Conservation (phyloP, 1,284 basidiomycete species). For the Flammula alnicola region DNA sequence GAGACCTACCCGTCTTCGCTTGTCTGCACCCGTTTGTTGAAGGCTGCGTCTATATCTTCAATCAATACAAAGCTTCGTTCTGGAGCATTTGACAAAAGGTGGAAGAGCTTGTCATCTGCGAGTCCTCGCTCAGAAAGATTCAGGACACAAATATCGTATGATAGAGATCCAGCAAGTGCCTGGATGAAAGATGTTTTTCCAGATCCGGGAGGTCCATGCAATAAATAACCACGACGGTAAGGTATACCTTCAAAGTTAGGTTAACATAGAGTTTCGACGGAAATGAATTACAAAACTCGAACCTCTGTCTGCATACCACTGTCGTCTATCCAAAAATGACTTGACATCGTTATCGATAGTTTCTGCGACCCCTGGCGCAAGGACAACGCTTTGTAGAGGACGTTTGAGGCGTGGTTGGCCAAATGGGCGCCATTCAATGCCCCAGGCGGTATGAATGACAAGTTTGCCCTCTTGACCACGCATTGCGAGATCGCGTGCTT, state of each 20-base stretch:
- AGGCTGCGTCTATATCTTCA: conserved; percentile 98
- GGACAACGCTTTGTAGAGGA: conserved; percentile 90
- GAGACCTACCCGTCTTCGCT: conserved; percentile 81
- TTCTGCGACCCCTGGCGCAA: conserved; percentile 82
- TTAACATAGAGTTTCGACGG: conserved; percentile 9
- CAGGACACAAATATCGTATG: conserved; percentile 95
- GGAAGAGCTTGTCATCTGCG: conserved; percentile 96
- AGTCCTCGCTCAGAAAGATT: conserved; percentile 97
- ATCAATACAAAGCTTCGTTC: conserved; percentile 93
- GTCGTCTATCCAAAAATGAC: conserved; percentile 81
- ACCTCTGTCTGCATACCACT: conserved; percentile 98
- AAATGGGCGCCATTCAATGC: conserved; percentile 95
- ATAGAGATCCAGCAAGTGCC: conserved; percentile 90
- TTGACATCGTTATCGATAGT: conserved; percentile 81
- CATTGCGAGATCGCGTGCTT: conserved; percentile 90
- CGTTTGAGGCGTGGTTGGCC: conserved; percentile 91
- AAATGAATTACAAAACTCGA: conserved; percentile 29
- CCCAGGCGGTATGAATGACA: conserved; percentile 96
- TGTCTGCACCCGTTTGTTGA: conserved; percentile 89
- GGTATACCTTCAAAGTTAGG: conserved; percentile 77
- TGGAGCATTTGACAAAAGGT: conserved; percentile 91
- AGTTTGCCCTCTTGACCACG: conserved; percentile 91
- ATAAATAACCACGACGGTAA: conserved; percentile 93
- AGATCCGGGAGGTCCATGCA: conserved; percentile 96
- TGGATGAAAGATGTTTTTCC: conserved; percentile 99